Evolutionary conservation across 2,329 filamentous ascomycete genomes (phyloP), one percentile per base, ranked within the genome.

Genomic region (Phialocephala subalpina): DNA sequence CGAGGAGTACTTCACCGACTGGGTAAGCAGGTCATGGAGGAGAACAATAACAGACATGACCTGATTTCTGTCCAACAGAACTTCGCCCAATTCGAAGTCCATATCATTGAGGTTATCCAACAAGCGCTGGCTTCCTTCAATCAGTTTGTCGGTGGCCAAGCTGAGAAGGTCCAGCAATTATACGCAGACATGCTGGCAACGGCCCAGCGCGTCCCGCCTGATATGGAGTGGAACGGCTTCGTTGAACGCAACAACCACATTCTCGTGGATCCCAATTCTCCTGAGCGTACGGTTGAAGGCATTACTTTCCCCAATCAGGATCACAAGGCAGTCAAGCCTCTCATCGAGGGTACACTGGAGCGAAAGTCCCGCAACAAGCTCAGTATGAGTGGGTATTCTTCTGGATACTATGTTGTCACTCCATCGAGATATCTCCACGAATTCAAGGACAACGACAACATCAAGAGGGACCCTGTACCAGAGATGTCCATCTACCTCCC

Each of bases 31-130:
- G 87, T 98, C 40, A 83, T 93, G 56, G 93, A 97, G 77, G 96
- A 99, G 83, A 99, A 99, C 84, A 97, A 94, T 83, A 95, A 97
- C 81, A 89, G 91, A 70, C 93, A 97, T 77, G 96, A 99, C 77
- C 86, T 98, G 64, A 86, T 99, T 68, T 87, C 90, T 11, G 92
- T 97, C n/a, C 96, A 99, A 80, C 90, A 91, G 81, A 93, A 93
- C 77, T 97, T 98, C 77, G 84, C 90, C 64, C 84, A 89, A 42
- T 99, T 98, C 73, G 96, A 99, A 80, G 85, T 89, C 0, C 94
- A 98, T 77, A 83, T 98, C 63, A 81, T 99, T 62, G 85, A 91
- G 76, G 92, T 92, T 9, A 80, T 98, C 60, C 95, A 98, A 80
- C 87, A 90, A 73, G 91, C 91, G 60, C 85, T 98, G 81, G 89